phyloP scores from a whole-genome alignment of 2,329 filamentous ascomycete species.

The Hypoxylon sp. region DNA sequence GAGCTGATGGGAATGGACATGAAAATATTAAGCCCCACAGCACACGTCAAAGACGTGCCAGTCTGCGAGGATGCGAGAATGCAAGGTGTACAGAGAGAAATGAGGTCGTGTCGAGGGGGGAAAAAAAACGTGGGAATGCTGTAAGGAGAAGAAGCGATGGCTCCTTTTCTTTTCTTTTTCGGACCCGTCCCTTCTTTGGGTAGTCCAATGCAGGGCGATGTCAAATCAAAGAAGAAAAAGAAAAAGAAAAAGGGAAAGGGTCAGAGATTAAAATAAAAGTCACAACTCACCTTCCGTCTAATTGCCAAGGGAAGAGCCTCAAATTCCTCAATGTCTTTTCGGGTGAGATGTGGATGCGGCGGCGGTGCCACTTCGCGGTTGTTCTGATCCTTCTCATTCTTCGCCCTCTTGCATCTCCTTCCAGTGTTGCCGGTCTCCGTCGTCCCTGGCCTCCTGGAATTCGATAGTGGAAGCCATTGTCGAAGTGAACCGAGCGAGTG shows the following conservation, averaged over 20 bases:
- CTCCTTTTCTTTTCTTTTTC: constrained; percentile 13
- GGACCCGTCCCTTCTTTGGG: background rate
- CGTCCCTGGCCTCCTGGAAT: constrained; percentile 27
- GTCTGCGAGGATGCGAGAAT: constrained; percentile 4
- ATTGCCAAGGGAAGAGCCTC: constrained; percentile 66
- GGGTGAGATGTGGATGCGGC: constrained; percentile 55
- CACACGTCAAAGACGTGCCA: constrained; percentile 32
- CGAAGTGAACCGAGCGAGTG: constrained; percentile 36
- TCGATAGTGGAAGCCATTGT: constrained; percentile 45
- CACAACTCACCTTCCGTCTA: constrained; percentile 64
- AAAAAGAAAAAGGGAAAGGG: constrained; percentile 4
- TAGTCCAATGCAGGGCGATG: constrained; percentile 2
- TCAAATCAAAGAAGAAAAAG: background rate
- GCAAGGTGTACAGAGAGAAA: constrained; percentile 4
- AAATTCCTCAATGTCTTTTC: constrained; percentile 61
- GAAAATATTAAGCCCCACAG: constrained; percentile 33
- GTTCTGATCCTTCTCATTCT: constrained; percentile 38
- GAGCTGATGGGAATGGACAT: constrained; percentile 22
- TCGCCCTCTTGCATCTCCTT: constrained; percentile 38
- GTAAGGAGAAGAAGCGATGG: background rate
- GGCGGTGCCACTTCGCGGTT: constrained; percentile 32
- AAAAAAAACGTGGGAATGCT: constrained; percentile 1
- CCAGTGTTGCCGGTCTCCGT: constrained; percentile 15
- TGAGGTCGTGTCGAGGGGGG: constrained; percentile 9
- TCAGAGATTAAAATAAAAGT: constrained; percentile 14